phyloP scores from a whole-genome alignment of 2,329 filamentous ascomycete species.

The Epichloe elymi region DNA sequence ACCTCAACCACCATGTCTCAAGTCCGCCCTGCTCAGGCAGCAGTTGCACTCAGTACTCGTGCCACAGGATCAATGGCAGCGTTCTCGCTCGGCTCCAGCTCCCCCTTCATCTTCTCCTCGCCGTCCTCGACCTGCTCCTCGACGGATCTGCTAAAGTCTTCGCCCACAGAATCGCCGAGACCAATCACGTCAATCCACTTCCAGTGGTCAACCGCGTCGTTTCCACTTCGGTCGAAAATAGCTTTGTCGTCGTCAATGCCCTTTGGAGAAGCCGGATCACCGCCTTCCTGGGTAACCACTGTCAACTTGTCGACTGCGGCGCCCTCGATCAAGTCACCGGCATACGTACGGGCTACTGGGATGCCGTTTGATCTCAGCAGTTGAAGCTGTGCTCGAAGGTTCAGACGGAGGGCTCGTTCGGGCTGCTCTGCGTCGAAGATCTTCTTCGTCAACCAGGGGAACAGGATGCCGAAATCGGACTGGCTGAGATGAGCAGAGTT shows the following conservation, averaged over 20 bases:
- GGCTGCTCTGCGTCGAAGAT: constrained; percentile 45
- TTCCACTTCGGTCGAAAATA: constrained; percentile 34
- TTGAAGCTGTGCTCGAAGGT: constrained; percentile 45
- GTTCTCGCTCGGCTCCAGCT: constrained; percentile 22
- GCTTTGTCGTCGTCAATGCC: constrained; percentile 34
- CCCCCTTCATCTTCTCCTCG: constrained; percentile 21
- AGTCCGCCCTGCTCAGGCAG: not conserved
- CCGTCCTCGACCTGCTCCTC: constrained; percentile 21
- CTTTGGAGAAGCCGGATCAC: constrained; percentile 14
- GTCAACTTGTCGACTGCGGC: constrained; percentile 24
- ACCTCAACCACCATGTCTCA: not conserved
- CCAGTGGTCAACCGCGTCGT: constrained; percentile 33
- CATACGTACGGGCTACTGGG: constrained; percentile 34
- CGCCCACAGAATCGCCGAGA: constrained; percentile 24
- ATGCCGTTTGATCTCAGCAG: constrained; percentile 37
- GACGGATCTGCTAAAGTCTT: constrained; percentile 16
- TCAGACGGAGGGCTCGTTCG: constrained; percentile 44
- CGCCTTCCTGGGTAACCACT: constrained; percentile 8
- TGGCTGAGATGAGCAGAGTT: constrained; percentile 71
- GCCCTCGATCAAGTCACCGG: constrained; percentile 37
- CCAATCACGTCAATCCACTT: constrained; percentile 39
- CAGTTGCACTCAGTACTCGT: constrained; percentile 1
- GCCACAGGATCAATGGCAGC: not conserved
- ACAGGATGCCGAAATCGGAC: constrained; percentile 71
- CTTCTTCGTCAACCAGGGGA: constrained; percentile 54